Conservation (phyloP, 768 basidiomycete species). For the Lentinula aciculospora region DNA sequence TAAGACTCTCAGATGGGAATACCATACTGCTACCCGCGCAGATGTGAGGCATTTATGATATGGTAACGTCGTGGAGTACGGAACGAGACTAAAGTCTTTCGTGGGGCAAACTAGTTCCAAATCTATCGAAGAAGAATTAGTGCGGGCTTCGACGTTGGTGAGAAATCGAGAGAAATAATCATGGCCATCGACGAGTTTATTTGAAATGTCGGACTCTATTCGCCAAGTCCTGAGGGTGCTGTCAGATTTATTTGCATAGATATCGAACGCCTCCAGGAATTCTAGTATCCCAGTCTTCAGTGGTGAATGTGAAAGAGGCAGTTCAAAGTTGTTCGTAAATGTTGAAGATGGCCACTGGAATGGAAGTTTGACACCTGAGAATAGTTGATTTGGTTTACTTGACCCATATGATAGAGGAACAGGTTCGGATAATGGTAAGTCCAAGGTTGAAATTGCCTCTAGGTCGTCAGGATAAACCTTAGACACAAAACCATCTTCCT, state of each 20-base stretch:
- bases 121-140: background rate
- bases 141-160: background rate
- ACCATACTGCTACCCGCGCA: constrained; percentile 4
- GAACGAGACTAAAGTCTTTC: constrained; percentile 2
- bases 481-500: background rate
- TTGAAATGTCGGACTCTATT: background rate
- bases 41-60: background rate
- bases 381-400: background rate
- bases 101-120: background rate
- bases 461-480: background rate
- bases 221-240: background rate
- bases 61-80: background rate
- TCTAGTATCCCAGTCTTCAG: background rate
- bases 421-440: no score
- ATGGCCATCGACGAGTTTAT: background rate
- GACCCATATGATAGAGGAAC: background rate
- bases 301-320: background rate
- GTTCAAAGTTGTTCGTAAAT: background rate
- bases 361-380: background rate
- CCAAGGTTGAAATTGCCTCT: background rate
- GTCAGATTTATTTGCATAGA: background rate
- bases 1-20: constrained; percentile 3
- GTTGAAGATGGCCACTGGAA: background rate
- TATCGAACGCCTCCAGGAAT: background rate
- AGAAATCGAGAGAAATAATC: background rate